phyloP scores from a whole-genome alignment of 768 basidiomycete species.

The Macrocybe gigantea region DNA sequence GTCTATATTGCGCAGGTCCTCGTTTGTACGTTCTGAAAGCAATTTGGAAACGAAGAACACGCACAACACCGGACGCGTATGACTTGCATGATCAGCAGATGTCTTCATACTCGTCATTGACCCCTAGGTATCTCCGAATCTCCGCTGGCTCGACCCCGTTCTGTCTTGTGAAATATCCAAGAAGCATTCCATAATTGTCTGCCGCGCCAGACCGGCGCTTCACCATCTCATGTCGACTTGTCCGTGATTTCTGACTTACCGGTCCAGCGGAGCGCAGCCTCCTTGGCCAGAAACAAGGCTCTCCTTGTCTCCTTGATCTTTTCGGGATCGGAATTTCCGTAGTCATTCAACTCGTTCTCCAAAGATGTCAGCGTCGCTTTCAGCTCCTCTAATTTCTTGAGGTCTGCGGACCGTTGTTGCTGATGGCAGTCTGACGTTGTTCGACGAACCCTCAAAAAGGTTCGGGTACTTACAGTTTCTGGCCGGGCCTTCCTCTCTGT shows the following conservation, averaged over 20 bases:
- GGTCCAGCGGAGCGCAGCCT: conserved; percentile 84
- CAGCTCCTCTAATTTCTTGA: conserved; percentile 43
- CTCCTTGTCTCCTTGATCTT: conserved; percentile 74
- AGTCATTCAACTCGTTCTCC: conserved; percentile 66
- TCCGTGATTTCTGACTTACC: conserved; percentile 41
- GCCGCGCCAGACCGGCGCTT: conserved; percentile 1
- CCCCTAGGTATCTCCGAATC: conserved; percentile 57
- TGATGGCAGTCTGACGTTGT: background rate
- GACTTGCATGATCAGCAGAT: conserved; percentile 31
- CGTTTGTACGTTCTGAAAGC: too few species aligned
- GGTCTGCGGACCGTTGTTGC: conserved; percentile 42
- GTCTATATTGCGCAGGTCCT: too few species aligned
- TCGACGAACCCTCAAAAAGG: conserved; percentile 1
- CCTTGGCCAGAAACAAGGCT: conserved; percentile 70
- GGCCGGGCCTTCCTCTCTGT: conserved; percentile 48
- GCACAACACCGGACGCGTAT: too few species aligned
- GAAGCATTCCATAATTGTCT: conserved; percentile 69
- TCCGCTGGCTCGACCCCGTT: conserved; percentile 53
- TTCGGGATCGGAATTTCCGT: conserved; percentile 80
- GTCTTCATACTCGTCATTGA: conserved; percentile 76
- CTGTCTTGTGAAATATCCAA: conserved; percentile 63
- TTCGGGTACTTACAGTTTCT: conserved; percentile 42
- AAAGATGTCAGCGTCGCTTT: conserved; percentile 46
- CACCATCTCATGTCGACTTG: background rate
- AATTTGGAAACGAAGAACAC: too few species aligned